These are phyloP conservation scores for Decorospora gaudefroyi DNA, from an alignment of 2,329 filamentous ascomycete species.

Conservation along the genomic window DNA sequence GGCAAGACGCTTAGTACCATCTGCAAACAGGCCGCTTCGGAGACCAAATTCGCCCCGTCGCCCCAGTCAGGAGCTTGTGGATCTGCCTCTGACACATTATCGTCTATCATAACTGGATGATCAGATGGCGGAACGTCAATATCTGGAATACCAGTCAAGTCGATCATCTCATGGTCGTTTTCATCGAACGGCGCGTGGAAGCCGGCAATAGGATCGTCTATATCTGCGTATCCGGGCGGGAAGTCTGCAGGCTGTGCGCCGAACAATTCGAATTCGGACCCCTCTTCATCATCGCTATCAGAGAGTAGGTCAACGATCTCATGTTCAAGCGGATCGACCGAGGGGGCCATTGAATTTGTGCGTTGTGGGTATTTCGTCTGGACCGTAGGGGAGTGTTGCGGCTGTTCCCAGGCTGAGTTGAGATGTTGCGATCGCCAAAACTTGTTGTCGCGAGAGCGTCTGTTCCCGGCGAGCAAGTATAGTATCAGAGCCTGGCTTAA, in stretches of 20 bases:
- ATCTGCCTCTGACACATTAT: slow-evolving; percentile 1
- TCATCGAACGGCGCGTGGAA: neutral
- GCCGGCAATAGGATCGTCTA: slow-evolving; percentile 8
- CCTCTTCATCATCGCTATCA: slow-evolving; percentile 28
- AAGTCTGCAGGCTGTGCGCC: slow-evolving; percentile 10
- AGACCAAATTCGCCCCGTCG: slow-evolving; percentile 14
- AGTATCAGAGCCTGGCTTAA: neutral
- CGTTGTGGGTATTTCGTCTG: neutral
- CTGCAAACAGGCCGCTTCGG: slow-evolving; percentile 36
- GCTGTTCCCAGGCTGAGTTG: slow-evolving; percentile 2
- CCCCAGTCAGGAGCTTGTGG: neutral
- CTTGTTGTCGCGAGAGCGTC: neutral
- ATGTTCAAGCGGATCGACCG: neutral
- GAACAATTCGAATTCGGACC: slow-evolving; percentile 7
- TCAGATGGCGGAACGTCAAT: slow-evolving; percentile 28
- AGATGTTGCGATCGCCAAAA: neutral
- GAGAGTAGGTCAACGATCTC: slow-evolving; percentile 32
- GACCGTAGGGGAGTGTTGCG: neutral
- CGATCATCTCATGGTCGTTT: slow-evolving; percentile 19
- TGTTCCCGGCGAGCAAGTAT: neutral
- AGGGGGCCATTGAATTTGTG: slow-evolving; percentile 16
- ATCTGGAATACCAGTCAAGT: slow-evolving; percentile 33
- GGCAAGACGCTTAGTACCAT: slow-evolving; percentile 43
- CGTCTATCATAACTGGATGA: neutral
- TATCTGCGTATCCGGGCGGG: slow-evolving; percentile 5